Evolutionary conservation across 2,329 filamentous ascomycete genomes (phyloP), one percentile per base, ranked within the genome.

Genomic region (Cercospora berteroae): DNA sequence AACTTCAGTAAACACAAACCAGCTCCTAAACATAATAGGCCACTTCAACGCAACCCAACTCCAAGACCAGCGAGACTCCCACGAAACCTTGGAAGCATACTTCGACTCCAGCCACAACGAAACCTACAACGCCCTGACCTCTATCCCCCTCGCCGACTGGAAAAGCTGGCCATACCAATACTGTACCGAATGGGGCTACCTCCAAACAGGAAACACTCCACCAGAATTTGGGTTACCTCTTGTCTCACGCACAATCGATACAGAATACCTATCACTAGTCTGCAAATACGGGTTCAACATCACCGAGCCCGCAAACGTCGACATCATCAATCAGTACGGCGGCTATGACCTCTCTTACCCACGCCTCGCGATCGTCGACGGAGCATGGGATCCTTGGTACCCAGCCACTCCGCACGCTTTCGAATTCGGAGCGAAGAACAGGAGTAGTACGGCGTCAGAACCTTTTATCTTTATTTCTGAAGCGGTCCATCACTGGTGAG

Each of bases 311-410:
- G 85, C 92, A 0, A 82, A 93, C 61, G 80, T 89, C 0, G 83
- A 87, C 1, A 82, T 82, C 0, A 88, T 95, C 78, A 95, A 96
- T 82, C 88, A 89, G 75, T 89, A 90, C 70, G 93, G 93, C 50
- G 90, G 88, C 12, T 91, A 88, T 78, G 71, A 77, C 52, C 89
- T 95, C 72, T 85, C 86, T 56, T 93, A 92, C 75, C 86, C 89
- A 0, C 89, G 92, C 1, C 85, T 96, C 0, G 93, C 93, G 2
- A 85, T 91, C 58, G 82, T 96, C 44, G 92, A 93, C 69, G 92
- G 92, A 29, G 86, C 91, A 69, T 86, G 87, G 65, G 93, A 96
- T 75, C 92, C 92, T 0, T 96, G 93, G 93, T 86, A 89, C 18
- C 87, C 88, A 0, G 61, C 61, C 0, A 64, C 61, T 8, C 61